Percentiles rank a stretch among this genome's conserved stretches.
phyloP scores from a whole-genome alignment of 176 grass and related monocot genomes.

The Oryza officinalis region DNA sequence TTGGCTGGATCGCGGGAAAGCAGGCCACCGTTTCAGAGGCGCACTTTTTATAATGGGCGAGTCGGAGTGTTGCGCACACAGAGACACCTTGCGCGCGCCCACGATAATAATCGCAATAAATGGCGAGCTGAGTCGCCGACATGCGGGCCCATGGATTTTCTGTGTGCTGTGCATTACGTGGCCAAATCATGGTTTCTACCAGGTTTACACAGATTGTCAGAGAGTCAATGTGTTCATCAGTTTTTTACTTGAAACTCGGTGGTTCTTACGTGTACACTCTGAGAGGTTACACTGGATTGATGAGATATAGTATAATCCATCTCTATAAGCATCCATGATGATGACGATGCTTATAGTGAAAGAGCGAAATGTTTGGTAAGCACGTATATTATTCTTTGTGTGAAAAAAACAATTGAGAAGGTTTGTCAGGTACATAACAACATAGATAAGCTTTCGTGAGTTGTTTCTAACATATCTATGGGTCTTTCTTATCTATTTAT shows the following conservation, averaged over 20 bases:
- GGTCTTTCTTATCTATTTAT: background rate
- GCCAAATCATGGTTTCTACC: background rate
- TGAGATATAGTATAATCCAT: background rate
- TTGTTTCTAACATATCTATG: background rate
- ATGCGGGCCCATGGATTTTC: constrained; percentile 10
- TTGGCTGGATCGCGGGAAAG: constrained; percentile 39
- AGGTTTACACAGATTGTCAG: background rate
- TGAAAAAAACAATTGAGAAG: background rate
- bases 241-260: background rate
- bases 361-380: background rate
- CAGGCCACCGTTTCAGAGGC: background rate
- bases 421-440: background rate
- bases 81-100: constrained; percentile 33
- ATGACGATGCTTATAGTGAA: background rate
- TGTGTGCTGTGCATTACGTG: background rate
- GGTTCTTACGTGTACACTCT: background rate
- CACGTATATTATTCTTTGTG: background rate
- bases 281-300: no score
- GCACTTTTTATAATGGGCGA: constrained; percentile 18
- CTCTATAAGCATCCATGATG: no score
- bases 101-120: background rate
- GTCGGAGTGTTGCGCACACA: constrained; percentile 44
- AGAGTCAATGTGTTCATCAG: background rate
- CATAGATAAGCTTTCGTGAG: background rate
- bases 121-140: background rate